Percentiles rank a stretch among this genome's conserved stretches.
Conservation (phyloP, 106 monocot genomes). For the Xerophyta viscosa region DNA sequence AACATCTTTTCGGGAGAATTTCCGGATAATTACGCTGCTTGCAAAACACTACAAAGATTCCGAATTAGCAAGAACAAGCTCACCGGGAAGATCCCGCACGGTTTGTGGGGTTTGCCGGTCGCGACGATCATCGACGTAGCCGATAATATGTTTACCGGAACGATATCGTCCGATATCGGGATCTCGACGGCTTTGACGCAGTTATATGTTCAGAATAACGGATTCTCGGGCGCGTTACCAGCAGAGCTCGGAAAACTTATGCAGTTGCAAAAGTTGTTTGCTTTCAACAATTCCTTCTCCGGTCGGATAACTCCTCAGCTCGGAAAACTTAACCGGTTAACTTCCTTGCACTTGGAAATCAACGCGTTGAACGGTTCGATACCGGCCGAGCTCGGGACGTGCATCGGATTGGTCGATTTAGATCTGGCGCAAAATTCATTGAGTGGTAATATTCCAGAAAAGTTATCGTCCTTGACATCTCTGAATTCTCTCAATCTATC, state of each 20-base stretch:
- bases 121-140: constrained; percentile 63
- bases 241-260: constrained; percentile 42
- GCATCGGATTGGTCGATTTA: constrained; percentile 47
- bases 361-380: constrained; percentile 49
- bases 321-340: constrained; percentile 33
- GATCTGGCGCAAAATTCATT: constrained; percentile 54
- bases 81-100: constrained; percentile 38
- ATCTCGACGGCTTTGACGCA: constrained; percentile 36
- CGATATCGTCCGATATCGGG: constrained; percentile 48
- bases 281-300: constrained; percentile 56
- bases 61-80: constrained; percentile 57
- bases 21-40: constrained; percentile 50
- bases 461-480: constrained; percentile 30
- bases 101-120: constrained; percentile 61
- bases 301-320: constrained; percentile 53
- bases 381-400: constrained; percentile 43
- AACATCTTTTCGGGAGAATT: constrained; percentile 79
- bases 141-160: constrained; percentile 52
- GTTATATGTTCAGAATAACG: constrained; percentile 62
- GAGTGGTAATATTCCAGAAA: constrained; percentile 47
- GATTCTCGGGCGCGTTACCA: constrained; percentile 47
- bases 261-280: constrained; percentile 50
- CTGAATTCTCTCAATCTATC: constrained; percentile 79
- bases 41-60: constrained; percentile 59
- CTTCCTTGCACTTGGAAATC: constrained; percentile 53